These are phyloP conservation scores for Delitschia confertaspora DNA, from an alignment of 495 filamentous ascomycete species.

Conservation along the genomic window DNA sequence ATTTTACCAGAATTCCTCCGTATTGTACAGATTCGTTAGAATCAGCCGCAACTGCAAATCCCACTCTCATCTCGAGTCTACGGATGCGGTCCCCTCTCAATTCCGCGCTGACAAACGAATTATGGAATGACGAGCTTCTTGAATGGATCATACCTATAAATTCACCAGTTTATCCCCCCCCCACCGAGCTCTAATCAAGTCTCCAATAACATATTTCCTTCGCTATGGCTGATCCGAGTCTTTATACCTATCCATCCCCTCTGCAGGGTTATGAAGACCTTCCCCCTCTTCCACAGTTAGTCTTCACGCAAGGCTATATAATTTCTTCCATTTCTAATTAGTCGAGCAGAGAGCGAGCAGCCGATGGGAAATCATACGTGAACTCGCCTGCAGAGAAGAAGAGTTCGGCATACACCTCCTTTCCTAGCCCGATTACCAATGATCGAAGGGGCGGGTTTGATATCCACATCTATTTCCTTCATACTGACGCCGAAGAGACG, in stretches of 20 bases:
- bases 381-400: constrained; percentile 28
- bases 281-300: constrained; percentile 24
- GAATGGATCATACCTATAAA: background rate
- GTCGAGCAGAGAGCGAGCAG: constrained; percentile 27
- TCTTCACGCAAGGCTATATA: background rate
- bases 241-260: constrained; percentile 25
- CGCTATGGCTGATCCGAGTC: constrained; percentile 28
- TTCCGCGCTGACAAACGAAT: constrained; percentile 25
- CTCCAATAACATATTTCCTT: background rate
- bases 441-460: constrained; percentile 49
- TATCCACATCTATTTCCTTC: constrained; percentile 63
- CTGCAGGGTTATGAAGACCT: constrained; percentile 27
- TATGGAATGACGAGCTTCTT: background rate
- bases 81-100: background rate
- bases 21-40: no score
- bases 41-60: no score
- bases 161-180: background rate
- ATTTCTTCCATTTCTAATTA: background rate
- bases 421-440: constrained; percentile 33
- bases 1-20: no score
- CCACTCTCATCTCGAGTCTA: no score
- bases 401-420: constrained; percentile 30
- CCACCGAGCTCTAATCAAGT: background rate
- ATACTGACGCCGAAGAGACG: constrained; percentile 53
- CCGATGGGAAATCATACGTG: constrained; percentile 35